Evolutionary conservation across 1,284 basidiomycete genomes (phyloP).

Genomic region (Fomitopsis betulina): DNA sequence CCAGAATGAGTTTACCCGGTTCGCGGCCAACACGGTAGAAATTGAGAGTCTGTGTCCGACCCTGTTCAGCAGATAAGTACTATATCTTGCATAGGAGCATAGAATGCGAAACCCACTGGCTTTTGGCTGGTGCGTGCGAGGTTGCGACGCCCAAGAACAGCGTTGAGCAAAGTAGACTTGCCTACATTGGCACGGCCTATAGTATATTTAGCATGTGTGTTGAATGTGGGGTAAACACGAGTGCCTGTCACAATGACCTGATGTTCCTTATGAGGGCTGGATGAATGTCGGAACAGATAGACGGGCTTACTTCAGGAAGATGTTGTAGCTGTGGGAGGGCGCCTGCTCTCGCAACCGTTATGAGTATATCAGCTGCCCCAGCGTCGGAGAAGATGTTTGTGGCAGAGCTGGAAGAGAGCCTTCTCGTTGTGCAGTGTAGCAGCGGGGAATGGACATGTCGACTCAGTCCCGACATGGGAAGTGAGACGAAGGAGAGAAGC

Average conservation of each 20-base stretch:
- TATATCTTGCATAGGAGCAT: too few relatives aligned
- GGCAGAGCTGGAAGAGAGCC: background rate
- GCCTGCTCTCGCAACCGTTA: background rate
- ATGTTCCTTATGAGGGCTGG: background rate
- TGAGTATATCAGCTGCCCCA: background rate
- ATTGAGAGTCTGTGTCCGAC: constrained; percentile 63
- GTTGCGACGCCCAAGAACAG: constrained; percentile 52
- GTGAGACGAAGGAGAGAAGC: background rate
- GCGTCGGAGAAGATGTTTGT: background rate
- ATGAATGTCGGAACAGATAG: background rate
- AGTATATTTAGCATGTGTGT: background rate
- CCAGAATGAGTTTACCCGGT: constrained; percentile 56
- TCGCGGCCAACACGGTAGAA: constrained; percentile 60
- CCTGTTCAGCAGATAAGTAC: constrained; percentile 36
- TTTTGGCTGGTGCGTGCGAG: constrained; percentile 63
- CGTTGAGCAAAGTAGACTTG: constrained; percentile 70
- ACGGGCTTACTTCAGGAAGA: background rate
- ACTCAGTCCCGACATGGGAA: background rate
- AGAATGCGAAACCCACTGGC: constrained; percentile 42
- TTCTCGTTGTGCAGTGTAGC: background rate
- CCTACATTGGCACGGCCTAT: constrained; percentile 59
- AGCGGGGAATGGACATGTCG: background rate
- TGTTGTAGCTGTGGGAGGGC: background rate
- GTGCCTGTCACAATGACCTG: background rate
- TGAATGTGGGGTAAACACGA: background rate